These are phyloP conservation scores for Anacardium occidentale DNA, from an alignment of 345 rosid species.

Conservation along the genomic window DNA sequence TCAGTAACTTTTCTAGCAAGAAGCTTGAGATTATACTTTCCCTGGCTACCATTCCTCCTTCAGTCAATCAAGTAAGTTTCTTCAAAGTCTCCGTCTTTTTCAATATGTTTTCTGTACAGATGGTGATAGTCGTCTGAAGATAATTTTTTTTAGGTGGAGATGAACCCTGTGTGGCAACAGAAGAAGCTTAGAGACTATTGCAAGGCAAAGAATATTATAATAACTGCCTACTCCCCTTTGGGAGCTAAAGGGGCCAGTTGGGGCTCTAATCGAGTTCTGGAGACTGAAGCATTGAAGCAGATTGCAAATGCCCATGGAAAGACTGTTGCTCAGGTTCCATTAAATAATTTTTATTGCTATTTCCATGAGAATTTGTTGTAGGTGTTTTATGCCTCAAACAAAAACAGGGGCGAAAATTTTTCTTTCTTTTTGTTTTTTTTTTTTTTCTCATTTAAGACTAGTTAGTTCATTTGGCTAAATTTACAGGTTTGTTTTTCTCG, in stretches of 20 bases:
- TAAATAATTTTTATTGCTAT: neutral
- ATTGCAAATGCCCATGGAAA: slow-evolving; percentile 27
- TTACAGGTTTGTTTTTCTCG: no score
- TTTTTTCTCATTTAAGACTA: no score
- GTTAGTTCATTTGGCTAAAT: no score
- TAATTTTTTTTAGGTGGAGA: slow-evolving; percentile 21
- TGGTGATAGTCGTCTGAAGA: neutral
- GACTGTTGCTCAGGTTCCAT: slow-evolving; percentile 27
- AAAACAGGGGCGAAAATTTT: neutral
- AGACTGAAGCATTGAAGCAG: slow-evolving; percentile 14
- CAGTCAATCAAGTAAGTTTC: slow-evolving; percentile 23
- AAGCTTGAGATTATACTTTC: slow-evolving; percentile 13
- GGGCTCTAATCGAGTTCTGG: slow-evolving; percentile 25
- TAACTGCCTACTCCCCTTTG: slow-evolving; percentile 26
- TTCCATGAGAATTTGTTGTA: neutral
- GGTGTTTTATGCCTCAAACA: neutral
- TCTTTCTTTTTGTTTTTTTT: no score
- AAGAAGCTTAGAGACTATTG: slow-evolving; percentile 21
- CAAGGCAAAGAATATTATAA: neutral
- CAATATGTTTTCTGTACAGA: neutral
- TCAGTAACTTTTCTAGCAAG: slow-evolving; percentile 27
- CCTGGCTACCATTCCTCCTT: slow-evolving; percentile 20
- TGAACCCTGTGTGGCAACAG: slow-evolving; percentile 24
- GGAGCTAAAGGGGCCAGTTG: slow-evolving; percentile 22
- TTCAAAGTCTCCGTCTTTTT: neutral